A percentile compares a stretch with the other conserved stretches of the same genome.
Conservation (phyloP, 2,329 filamentous ascomycete species). For the Plenodomus tracheiphilus region DNA sequence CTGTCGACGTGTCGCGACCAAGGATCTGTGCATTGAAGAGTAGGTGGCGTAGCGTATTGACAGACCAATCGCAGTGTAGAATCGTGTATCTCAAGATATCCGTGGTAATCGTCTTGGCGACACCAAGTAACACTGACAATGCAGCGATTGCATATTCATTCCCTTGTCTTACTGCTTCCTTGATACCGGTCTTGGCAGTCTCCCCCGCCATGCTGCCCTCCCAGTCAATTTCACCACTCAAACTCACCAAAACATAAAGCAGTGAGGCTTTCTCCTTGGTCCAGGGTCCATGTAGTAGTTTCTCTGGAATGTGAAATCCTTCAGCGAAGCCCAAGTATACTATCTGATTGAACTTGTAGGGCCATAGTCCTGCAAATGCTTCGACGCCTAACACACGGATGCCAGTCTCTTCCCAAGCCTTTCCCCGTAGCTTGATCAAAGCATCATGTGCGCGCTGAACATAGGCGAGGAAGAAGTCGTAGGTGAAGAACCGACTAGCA, state of each 20-base stretch:
- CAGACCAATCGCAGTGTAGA: slow-evolving; percentile 31
- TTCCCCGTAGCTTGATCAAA: slow-evolving; percentile 31
- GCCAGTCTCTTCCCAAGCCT: slow-evolving; percentile 35
- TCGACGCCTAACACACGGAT: slow-evolving; percentile 26
- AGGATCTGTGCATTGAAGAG: slow-evolving; percentile 42
- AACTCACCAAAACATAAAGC: slow-evolving; percentile 39
- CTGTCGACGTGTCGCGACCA: slow-evolving; percentile 15
- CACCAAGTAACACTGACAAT: slow-evolving; percentile 36
- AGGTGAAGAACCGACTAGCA: slow-evolving; percentile 42
- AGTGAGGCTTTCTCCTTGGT: slow-evolving; percentile 32
- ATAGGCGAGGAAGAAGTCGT: slow-evolving; percentile 40
- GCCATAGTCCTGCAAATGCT: slow-evolving; percentile 35
- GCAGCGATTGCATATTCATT: slow-evolving; percentile 40
- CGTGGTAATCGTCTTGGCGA: slow-evolving; percentile 34
- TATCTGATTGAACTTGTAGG: slow-evolving; percentile 36
- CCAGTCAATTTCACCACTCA: slow-evolving; percentile 43
- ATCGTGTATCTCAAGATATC: slow-evolving; percentile 35
- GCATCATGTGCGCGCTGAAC: slow-evolving; percentile 35
- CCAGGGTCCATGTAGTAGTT: slow-evolving; percentile 43
- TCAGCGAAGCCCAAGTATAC: slow-evolving; percentile 37
- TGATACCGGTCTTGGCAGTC: slow-evolving; percentile 36
- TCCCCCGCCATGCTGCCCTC: slow-evolving; percentile 39
- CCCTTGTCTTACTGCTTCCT: slow-evolving; percentile 28
- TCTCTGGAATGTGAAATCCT: slow-evolving; percentile 39
- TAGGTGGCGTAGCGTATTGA: slow-evolving; percentile 36